Base-by-base conservation (phyloP, 306 rosid genomes). In the Fragaria nilgerrensis region DNA sequence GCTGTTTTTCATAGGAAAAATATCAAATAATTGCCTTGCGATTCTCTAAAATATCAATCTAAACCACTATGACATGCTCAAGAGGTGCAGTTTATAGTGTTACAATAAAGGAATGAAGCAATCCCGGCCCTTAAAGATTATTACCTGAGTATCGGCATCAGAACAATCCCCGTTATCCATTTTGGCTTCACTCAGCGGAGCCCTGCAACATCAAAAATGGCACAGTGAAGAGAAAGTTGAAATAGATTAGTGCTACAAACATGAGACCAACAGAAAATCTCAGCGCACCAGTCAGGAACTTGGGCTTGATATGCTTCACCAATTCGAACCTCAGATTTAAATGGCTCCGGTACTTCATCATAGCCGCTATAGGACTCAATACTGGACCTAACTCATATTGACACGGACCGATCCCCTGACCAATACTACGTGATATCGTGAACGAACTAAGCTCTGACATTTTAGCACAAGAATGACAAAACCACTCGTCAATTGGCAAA, bases 401-500 rank as follows among this genome's bases (percentile, higher is more conserved):
- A 39, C 68, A 37, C 2, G 53, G 29, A 9, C 55, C 68, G 8
- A 74, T 39, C 41, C 53, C 52, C 39, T 45, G 20, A 41, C 55
- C 10, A 3, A 74, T 58, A 20, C 25, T 50, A 34, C 12, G 47
- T 0, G 68, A 22, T 58, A 58, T 58, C 25, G 43, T 8, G 34
- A 32, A 53, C 3, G 50, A 73, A 73, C 0, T 13, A 22, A 11
- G n/a, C 65, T 19, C 59, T 0, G 23, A 7, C 23, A 19, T 7
- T 43, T 41, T 43, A 1, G 23, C 17, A 58, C 77, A 74, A 17
- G 68, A 4, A 58, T 10, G 17, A 43, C 77, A 74, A 74, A 58
- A 74, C 77, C 77, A 74, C 23, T 74, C 77, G 17, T 73, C 77
- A 73, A 73, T 25, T 1, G 77, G 68, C 23, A 73, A 56, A 22